These are phyloP conservation scores for Candida xiaguanensis DNA, from an alignment of 805 yeast genomes.

Conservation along the genomic window DNA sequence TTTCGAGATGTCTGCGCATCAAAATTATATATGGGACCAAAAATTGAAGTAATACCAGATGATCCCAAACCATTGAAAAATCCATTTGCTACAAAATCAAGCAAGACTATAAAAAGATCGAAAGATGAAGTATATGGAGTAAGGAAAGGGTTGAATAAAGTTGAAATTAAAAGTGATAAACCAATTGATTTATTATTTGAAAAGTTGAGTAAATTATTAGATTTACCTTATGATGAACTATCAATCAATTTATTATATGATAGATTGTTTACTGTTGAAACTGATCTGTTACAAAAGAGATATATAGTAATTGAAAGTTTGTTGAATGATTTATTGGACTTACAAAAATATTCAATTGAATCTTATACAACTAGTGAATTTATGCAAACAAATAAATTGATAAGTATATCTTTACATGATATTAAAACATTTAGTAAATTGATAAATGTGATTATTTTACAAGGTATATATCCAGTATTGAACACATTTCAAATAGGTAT, in stretches of 20 bases:
- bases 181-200: conserved; percentile 35
- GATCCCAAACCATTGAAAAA: conserved; percentile 12
- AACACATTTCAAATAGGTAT: conserved; percentile 54
- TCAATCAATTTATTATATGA: conserved; percentile 15
- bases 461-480: conserved; percentile 67
- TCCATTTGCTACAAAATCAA: conserved; percentile 24
- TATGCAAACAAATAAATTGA: conserved; percentile 27
- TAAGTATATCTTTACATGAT: conserved; percentile 79
- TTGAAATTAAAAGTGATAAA: conserved; percentile 22
- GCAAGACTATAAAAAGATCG: conserved; percentile 28
- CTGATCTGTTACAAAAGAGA: conserved; percentile 7
- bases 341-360: conserved; percentile 35
- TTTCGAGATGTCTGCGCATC: background rate
- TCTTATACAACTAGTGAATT: conserved; percentile 7
- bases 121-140: conserved; percentile 29
- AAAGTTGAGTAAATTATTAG: conserved; percentile 22
- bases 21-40: conserved; percentile 7
- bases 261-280: conserved; percentile 7
- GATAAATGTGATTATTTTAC: conserved; percentile 59
- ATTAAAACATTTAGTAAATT: conserved; percentile 69
- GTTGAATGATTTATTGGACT: conserved; percentile 31
- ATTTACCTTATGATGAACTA: conserved; percentile 21
- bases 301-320: conserved; percentile 25
- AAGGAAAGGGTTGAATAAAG: conserved; percentile 32
- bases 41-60: conserved; percentile 6